A percentile compares a stretch with the other conserved stretches of the same genome.
phyloP scores from a whole-genome alignment of 441 rosid genomes.

The Hura crepitans region DNA sequence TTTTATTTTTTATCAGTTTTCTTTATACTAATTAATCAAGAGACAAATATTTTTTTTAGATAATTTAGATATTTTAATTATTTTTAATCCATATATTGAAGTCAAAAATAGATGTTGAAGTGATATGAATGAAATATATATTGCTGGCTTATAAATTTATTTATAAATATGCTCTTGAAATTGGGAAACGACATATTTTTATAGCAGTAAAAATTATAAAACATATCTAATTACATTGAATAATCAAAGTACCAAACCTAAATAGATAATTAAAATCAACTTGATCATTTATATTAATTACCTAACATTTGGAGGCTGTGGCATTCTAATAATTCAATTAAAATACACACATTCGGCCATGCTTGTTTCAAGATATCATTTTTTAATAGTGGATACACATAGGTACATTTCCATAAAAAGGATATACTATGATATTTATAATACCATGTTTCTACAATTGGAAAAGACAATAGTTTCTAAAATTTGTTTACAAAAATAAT shows the following conservation, averaged over 20 bases:
- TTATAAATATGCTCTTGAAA: background rate
- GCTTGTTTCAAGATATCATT: background rate
- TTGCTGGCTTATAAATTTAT: background rate
- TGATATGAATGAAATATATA: background rate
- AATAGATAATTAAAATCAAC: background rate
- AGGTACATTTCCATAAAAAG: background rate
- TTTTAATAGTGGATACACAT: background rate
- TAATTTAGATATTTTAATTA: no score
- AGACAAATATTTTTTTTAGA: no score
- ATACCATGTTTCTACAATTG: constrained; percentile 4
- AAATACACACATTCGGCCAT: background rate
- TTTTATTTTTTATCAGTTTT: no score
- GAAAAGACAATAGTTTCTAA: background rate
- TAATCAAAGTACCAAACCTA: background rate
- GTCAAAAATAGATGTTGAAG: background rate
- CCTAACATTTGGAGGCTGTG: background rate
- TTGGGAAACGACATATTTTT: background rate
- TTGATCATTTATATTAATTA: background rate
- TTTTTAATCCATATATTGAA: no score
- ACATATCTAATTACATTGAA: no score
- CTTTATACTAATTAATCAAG: no score
- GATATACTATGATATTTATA: constrained; percentile 7
- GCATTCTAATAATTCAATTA: background rate
- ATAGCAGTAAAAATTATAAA: background rate
- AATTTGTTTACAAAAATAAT: background rate